Evolutionary conservation across 2,329 filamentous ascomycete species (phyloP), one percentile per base, ranked within the genome.

Genomic region (Aureobasidium sp.): DNA sequence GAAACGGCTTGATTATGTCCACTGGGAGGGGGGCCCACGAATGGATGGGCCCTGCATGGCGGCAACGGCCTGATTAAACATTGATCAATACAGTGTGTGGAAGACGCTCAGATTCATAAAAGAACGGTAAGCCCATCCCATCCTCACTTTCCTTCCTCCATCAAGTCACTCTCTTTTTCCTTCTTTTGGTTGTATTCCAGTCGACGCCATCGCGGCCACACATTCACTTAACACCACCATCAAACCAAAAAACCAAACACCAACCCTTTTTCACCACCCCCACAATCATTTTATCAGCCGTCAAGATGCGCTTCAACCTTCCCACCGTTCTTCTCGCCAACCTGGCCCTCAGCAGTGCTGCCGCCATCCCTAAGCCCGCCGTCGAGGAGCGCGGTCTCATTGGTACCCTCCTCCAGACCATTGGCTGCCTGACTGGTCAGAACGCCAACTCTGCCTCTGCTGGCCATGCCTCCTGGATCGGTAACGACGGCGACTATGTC

Each of bases 401-500:
- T 27, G 59, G 61, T 21, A 30, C 32, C 41, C 49, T 59, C 47
- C 57, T 62, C 36, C 27, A 59, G 21, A 42, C 58, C 42, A 36
- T 51, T n/a, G 53, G 55, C 58, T 58, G 62, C 42, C 34, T 63
- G 51, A 48, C 45, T 51, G 63, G 63, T 50, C 47, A 55, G 34
- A 64, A 64, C 57, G 45, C 53, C 47, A 29, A 61, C 3, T 50
- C 63, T 47, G 39, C 51, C 16, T 53, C 47, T 16, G 47, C 61
- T 32, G 57, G 57, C 29, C 29, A 59, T 16, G 53, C 60, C 8
- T 48, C 63, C 44, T 62, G 62, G 42, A 60, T 62, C 51, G 59
- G 63, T 37, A 57, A 58, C 27, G 61, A 59, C 41, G 60, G 60
- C 29, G 62, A 64, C 49, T 65, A 65, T 51, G 59, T 62, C 16